phyloP scores from a whole-genome alignment of 2,329 filamentous ascomycete species.

The Hypoxylon sp. region DNA sequence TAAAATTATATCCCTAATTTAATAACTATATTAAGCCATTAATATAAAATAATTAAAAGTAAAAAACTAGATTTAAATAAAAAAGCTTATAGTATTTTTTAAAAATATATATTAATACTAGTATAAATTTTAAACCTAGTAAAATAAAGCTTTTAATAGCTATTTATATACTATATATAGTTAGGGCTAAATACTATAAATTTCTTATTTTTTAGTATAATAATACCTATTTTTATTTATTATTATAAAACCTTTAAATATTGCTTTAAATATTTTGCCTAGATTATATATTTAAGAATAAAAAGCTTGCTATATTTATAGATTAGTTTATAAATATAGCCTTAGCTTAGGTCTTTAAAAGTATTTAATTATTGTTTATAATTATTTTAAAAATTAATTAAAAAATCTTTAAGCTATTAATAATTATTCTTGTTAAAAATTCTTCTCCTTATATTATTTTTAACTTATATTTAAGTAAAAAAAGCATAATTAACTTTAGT shows the following conservation, averaged over 20 bases:
- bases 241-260: too few relatives aligned
- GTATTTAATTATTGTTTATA: too few relatives aligned
- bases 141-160: not conserved
- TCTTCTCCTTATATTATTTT: not conserved
- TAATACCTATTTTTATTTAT: too few relatives aligned
- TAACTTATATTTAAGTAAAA: not conserved
- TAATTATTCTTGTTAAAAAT: not conserved
- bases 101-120: conserved; percentile 1
- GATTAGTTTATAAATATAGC: too few relatives aligned
- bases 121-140: not conserved
- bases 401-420: too few relatives aligned
- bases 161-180: not conserved
- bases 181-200: too few relatives aligned
- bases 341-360: too few relatives aligned
- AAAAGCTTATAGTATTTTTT: not conserved
- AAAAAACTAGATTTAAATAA: not conserved
- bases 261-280: too few relatives aligned
- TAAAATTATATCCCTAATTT: not conserved
- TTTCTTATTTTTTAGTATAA: too few relatives aligned
- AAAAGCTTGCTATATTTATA: too few relatives aligned
- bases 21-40: not conserved
- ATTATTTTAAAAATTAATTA: too few relatives aligned
- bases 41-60: not conserved
- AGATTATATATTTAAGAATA: not conserved
- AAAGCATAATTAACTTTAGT: not conserved